phyloP scores from a whole-genome alignment of 2,329 filamentous ascomycete species.

The Grosmannia huntii region DNA sequence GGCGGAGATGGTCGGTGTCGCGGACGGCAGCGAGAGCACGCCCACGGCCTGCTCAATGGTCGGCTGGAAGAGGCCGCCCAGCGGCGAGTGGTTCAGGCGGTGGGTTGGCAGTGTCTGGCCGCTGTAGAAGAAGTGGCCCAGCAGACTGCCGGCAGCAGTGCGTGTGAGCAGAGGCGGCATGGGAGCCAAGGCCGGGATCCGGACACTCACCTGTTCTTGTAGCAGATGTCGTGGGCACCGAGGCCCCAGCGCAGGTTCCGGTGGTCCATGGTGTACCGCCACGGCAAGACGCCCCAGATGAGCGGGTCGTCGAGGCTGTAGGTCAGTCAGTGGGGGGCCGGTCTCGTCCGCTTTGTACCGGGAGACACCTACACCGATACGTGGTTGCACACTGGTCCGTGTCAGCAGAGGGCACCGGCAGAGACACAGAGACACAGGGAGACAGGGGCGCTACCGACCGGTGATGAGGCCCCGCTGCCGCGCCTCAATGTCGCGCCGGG shows the following conservation, averaged over 20 bases:
- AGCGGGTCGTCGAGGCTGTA: slow-evolving; percentile 81
- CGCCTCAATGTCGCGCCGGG: slow-evolving; percentile 50
- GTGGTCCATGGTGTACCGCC: slow-evolving; percentile 57
- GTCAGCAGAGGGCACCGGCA: too few relatives aligned
- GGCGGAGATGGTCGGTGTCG: neutral
- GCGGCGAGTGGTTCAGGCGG: slow-evolving; percentile 60
- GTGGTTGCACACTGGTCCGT: slow-evolving; percentile 63
- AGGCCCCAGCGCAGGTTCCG: slow-evolving; percentile 77
- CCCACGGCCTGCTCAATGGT: slow-evolving; percentile 78
- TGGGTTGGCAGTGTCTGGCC: slow-evolving; percentile 89
- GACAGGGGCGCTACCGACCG: slow-evolving; percentile 33
- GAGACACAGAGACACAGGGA: neutral
- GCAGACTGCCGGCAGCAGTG: slow-evolving; percentile 31
- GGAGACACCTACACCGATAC: slow-evolving; percentile 59
- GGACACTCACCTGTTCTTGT: slow-evolving; percentile 58
- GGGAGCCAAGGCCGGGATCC: neutral
- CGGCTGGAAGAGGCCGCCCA: slow-evolving; percentile 81
- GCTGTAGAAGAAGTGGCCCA: slow-evolving; percentile 70
- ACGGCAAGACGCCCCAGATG: slow-evolving; percentile 80
- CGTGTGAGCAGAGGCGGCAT: neutral
- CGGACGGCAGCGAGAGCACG: slow-evolving; percentile 35
- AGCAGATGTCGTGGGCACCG: slow-evolving; percentile 92
- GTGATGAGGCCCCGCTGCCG: slow-evolving; percentile 72
- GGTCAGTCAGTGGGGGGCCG: neutral
- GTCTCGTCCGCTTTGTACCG: slow-evolving; percentile 17